Conservation (phyloP, 768 basidiomycete species). For the Auricularia sp. region DNA sequence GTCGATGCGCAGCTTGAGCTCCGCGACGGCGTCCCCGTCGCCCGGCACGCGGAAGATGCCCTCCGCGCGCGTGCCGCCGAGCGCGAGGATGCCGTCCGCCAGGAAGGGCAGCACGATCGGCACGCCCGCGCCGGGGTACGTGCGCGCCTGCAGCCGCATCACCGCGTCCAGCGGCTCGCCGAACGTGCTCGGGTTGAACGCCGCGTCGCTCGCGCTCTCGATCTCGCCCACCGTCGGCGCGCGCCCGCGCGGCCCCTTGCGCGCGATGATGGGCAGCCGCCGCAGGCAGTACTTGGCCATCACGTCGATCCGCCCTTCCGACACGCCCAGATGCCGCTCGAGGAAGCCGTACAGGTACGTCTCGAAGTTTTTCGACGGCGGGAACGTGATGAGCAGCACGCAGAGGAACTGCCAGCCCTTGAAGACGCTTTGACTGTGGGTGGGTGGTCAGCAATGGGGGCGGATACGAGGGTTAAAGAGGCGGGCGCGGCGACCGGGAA, state of each 20-base stretch:
- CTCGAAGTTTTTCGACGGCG: constrained; percentile 89
- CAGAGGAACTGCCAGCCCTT: constrained; percentile 91
- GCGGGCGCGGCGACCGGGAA: not conserved
- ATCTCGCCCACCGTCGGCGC: constrained; percentile 77
- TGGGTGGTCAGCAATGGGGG: not conserved
- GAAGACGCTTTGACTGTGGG: constrained; percentile 66
- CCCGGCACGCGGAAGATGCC: constrained; percentile 93
- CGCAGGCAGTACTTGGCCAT: constrained; percentile 88
- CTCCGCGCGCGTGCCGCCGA: constrained; percentile 76
- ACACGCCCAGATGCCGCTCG: constrained; percentile 51
- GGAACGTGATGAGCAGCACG: constrained; percentile 84
- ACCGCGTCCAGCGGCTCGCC: constrained; percentile 83
- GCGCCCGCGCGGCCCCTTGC: constrained; percentile 81
- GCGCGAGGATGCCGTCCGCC: constrained; percentile 80
- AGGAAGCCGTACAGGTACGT: constrained; percentile 75
- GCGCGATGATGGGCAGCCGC: constrained; percentile 62
- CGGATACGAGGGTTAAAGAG: not conserved
- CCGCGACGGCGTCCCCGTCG: constrained; percentile 78
- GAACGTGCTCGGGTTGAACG: constrained; percentile 91
- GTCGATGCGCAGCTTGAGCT: constrained; percentile 83
- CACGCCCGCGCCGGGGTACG: constrained; percentile 74
- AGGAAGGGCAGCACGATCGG: constrained; percentile 93
- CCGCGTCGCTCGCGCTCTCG: constrained; percentile 87
- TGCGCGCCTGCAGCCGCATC: constrained; percentile 73
- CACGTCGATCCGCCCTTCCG: constrained; percentile 71